These are phyloP conservation scores for Yamadazyma insecticola DNA, from an alignment of 805 yeast species.

Conservation along the genomic window DNA sequence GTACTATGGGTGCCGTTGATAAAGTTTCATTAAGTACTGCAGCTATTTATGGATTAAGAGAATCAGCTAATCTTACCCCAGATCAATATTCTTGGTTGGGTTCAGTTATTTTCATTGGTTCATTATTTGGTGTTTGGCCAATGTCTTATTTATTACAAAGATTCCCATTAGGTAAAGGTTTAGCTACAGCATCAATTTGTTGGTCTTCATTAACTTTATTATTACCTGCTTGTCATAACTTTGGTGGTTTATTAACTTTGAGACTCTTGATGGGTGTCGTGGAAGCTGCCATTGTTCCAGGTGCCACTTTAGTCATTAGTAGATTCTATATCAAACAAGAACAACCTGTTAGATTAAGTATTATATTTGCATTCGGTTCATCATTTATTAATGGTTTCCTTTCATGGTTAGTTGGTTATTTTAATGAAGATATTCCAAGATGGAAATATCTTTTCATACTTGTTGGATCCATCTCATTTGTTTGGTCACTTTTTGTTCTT, in stretches of 20 bases:
- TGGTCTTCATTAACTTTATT: slow-evolving; percentile 14
- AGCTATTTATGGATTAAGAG: slow-evolving; percentile 15
- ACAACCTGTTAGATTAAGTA: slow-evolving; percentile 14
- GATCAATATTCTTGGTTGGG: slow-evolving; percentile 17
- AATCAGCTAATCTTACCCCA: slow-evolving; percentile 9
- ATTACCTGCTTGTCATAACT: slow-evolving; percentile 11
- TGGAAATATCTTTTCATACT: slow-evolving; percentile 21
- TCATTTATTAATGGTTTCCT: slow-evolving; percentile 20
- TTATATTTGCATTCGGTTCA: slow-evolving; percentile 16
- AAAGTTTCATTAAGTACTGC: slow-evolving; percentile 15
- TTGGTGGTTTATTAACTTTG: slow-evolving; percentile 12
- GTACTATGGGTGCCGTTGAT: slow-evolving; percentile 17
- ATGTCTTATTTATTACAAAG: slow-evolving; percentile 13
- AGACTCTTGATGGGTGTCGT: slow-evolving; percentile 21
- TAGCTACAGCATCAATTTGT: slow-evolving; percentile 15
- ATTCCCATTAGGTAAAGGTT: slow-evolving; percentile 19
- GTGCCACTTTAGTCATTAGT: slow-evolving; percentile 11
- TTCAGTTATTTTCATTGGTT: slow-evolving; percentile 14
- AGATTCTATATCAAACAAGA: slow-evolving; percentile 15
- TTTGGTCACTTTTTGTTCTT: slow-evolving; percentile 15
- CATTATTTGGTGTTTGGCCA: slow-evolving; percentile 15
- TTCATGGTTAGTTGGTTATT: slow-evolving; percentile 16
- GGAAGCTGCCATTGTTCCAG: slow-evolving; percentile 23
- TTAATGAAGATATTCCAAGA: slow-evolving; percentile 11
- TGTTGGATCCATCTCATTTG: slow-evolving; percentile 18